Evolutionary conservation across 169 alveolate species (phyloP).

Genomic region (Babesia caballi): DNA sequence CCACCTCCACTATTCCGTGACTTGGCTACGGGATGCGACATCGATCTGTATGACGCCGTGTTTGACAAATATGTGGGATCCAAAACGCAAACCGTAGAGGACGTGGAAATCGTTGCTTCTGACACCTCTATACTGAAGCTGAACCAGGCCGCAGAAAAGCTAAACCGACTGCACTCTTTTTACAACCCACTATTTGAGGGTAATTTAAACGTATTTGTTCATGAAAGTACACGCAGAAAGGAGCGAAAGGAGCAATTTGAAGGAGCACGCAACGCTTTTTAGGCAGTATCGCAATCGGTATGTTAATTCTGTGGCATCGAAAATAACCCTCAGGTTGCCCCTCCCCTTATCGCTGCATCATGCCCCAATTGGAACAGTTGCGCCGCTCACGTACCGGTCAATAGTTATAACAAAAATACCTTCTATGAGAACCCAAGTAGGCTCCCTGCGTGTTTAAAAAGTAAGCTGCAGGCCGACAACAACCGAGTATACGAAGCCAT

Average conservation of each 20-base stretch:
- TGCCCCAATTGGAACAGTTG: constrained; percentile 4
- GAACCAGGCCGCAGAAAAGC: constrained; percentile 30
- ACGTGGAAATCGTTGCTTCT: constrained; percentile 42
- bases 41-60: not conserved
- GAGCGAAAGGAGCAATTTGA: not conserved
- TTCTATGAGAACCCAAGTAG: not conserved
- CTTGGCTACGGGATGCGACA: not conserved
- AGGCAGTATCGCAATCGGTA: constrained; percentile 19
- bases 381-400: constrained; percentile 35
- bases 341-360: constrained; percentile 31
- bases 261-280: not conserved
- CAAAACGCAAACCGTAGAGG: not conserved
- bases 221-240: not conserved
- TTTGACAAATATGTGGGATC: not conserved
- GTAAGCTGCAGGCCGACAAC: not conserved
- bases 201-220: not conserved
- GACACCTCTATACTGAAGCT: constrained; percentile 44
- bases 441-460: not conserved
- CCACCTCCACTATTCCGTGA: constrained; percentile 1
- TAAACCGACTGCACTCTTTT: constrained; percentile 7
- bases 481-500: not conserved
- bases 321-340: constrained; percentile 16
- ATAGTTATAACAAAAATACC: constrained; percentile 52
- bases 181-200: constrained; percentile 13
- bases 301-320: not conserved